phyloP scores from a whole-genome alignment of 2,329 filamentous ascomycete genomes.

The Pestalotiopsis sp. region DNA sequence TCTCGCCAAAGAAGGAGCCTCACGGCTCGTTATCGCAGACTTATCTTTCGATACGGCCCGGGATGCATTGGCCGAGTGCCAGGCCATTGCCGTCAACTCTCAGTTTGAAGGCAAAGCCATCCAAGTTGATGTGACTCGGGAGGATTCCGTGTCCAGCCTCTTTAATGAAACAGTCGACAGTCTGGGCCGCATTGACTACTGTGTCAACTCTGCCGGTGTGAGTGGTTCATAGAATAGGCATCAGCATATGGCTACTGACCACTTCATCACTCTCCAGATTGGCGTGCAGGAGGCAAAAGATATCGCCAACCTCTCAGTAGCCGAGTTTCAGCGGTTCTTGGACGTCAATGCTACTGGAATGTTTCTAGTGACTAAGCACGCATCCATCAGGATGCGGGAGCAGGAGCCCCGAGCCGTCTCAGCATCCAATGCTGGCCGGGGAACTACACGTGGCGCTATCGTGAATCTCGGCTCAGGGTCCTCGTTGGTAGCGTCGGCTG shows the following conservation, averaged over 20 bases:
- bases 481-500: not conserved
- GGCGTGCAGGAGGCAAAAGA: not conserved
- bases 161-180: not conserved
- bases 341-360: slow-evolving; percentile 20
- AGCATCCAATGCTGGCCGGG: not conserved
- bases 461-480: slow-evolving; percentile 17
- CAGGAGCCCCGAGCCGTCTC: slow-evolving; percentile 19
- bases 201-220: slow-evolving; percentile 1
- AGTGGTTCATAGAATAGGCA: not conserved
- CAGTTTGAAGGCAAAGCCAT: not conserved
- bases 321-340: slow-evolving; percentile 15
- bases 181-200: not conserved
- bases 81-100: not conserved
- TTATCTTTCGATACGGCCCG: not conserved
- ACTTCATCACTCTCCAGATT: not conserved
- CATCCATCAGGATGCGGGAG: slow-evolving; percentile 18
- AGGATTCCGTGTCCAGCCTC: not conserved
- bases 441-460: slow-evolving; percentile 18
- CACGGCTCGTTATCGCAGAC: not conserved
- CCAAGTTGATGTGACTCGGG: not conserved
- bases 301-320: not conserved
- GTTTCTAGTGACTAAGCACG: slow-evolving; percentile 17
- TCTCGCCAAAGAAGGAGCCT: not conserved
- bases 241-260: not conserved
- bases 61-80: not conserved